Evolutionary conservation across 345 rosid genomes (phyloP), one percentile per base, ranked within the genome.

Genomic region (Leavenworthia alabamica): DNA sequence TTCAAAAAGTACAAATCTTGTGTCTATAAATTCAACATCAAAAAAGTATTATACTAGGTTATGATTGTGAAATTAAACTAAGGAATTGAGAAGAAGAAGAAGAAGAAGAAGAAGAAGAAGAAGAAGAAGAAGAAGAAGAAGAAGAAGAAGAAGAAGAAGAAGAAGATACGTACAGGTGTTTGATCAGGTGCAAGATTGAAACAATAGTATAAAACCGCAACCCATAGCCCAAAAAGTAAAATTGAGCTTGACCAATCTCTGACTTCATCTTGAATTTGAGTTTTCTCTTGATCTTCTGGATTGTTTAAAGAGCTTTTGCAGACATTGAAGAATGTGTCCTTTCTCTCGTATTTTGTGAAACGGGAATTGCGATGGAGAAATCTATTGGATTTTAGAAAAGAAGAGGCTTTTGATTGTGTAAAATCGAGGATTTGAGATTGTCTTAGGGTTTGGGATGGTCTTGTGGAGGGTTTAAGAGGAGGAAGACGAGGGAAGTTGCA

Each of bases 1-100:
- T 80, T 75, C 70, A 92, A 44, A 70, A 86, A 92, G 70, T 92
- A 86, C 80, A 80, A 17, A 77, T 92, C 99, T 64, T 82, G 85
- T 36, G 79, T 73, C 97, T 89, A 91, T 78, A 73, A 41, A 16
- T 26, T 24, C 27, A 24, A 20, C 19, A 23, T 29, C 32, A 26
- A 8, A 26, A 49, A 3, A n/a, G n/a, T n/a, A n/a, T n/a, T n/a
- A n/a, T 13, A 2, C 16, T 41, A 17, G 12, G 11, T 16, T 16
- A 3, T 28, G 22, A 20, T 20, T 49, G 13, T 12, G n/a, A 49
- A 49, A 1, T 12, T 8, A 12, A 5, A 35, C 39, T 10, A 32
- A 1, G n/a, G n/a, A 40, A 41, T 16, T 41, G 23, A 26, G 51
- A 62, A 36, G 33, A 35, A 23, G 44, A 56, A n/a, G n/a, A n/a